Evolutionary conservation across 2,329 filamentous ascomycete genomes (phyloP), one percentile per base, ranked within the genome.

Genomic region (Aspergillus brasiliensis): DNA sequence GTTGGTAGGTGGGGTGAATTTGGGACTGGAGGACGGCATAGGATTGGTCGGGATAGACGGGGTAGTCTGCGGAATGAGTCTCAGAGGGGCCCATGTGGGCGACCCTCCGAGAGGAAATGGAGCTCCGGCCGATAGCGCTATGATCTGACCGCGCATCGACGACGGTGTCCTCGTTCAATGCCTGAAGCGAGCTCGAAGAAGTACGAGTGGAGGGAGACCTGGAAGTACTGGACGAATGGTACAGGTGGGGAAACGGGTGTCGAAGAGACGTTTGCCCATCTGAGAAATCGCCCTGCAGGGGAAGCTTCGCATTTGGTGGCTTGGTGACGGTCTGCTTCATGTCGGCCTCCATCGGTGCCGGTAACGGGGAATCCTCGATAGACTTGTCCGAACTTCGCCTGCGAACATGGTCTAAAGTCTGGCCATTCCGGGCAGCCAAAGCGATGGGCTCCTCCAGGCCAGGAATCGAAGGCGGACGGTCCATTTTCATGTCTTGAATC

Each of bases 31-130:
- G 68, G 23, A 77, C 75, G 48, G 77, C 77, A 67, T 81, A 81
- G 28, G 79, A 81, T 60, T 82, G 80, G 63, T 81, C 76, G 21
- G 80, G 80, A 61, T 81, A 82, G 19, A 77, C 74, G 3, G 80
- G 80, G 42, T 77, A 75, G 48, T 80, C 77, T 51, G 65, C 44
- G 10, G 69, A 51, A 54, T 53, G 59, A 27, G 58, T 51, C 53
- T 75, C 67, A 6, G 67, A 71, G 21, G 71, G 71, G 34, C 68
- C 47, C n/a, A 62, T 47, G 15, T 64, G 70, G n/a, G 74, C 72
- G 19, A 67, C 60, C 59, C 70, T 67, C 51, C 70, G 69, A 34
- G 62, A 59, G 34, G 62, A 58, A 21, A 68, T 46, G n/a, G 71
- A 62, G 25, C 51, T 66, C 8, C 72, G 69, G 47, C 65, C 58